Evolutionary conservation across 208 protist species (phyloP).

Genomic region (Leptomonas pyrrhocoris): DNA sequence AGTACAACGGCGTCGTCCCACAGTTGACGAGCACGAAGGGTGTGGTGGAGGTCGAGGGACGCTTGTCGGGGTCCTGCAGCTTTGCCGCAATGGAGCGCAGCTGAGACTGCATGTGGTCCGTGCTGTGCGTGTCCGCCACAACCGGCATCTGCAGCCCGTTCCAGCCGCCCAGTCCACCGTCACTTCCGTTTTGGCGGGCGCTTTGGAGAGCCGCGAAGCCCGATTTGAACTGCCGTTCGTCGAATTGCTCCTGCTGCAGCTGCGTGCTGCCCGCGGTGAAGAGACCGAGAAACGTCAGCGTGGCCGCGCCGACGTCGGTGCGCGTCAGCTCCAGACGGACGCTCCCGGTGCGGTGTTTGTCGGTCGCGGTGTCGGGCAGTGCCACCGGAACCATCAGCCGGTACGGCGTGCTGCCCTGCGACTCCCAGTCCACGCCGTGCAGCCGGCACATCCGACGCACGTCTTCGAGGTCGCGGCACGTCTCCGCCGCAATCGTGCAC

Average conservation of each 20-base stretch:
- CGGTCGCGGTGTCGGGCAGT: slow-evolving; percentile 35
- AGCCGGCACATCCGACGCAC: slow-evolving; percentile 31
- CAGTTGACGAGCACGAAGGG: slow-evolving; percentile 52
- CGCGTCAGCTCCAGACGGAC: slow-evolving; percentile 43
- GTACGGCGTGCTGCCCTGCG: background rate
- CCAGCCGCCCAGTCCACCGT: background rate
- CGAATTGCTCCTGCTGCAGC: slow-evolving; percentile 54
- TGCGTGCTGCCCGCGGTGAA: slow-evolving; percentile 38
- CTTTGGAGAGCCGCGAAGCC: slow-evolving; percentile 17
- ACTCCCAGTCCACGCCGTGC: slow-evolving; percentile 18
- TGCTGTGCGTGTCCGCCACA: slow-evolving; percentile 32
- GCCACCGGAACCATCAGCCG: slow-evolving; percentile 22
- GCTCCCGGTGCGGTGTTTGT: slow-evolving; percentile 38
- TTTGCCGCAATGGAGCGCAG: slow-evolving; percentile 22
- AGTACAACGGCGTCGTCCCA: slow-evolving; percentile 47
- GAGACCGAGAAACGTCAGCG: slow-evolving; percentile 41
- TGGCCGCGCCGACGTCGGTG: slow-evolving; percentile 25
- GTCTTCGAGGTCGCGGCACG: slow-evolving; percentile 33
- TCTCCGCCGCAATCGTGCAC: slow-evolving; percentile 39
- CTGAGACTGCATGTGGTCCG: slow-evolving; percentile 34
- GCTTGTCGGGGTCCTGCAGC: slow-evolving; percentile 11
- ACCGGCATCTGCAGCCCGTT: slow-evolving; percentile 14
- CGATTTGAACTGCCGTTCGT: slow-evolving; percentile 39
- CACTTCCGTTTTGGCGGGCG: background rate
- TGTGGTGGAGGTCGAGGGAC: background rate